phyloP scores from a whole-genome alignment of 2,329 filamentous ascomycete species.

The Xylaria sp. region DNA sequence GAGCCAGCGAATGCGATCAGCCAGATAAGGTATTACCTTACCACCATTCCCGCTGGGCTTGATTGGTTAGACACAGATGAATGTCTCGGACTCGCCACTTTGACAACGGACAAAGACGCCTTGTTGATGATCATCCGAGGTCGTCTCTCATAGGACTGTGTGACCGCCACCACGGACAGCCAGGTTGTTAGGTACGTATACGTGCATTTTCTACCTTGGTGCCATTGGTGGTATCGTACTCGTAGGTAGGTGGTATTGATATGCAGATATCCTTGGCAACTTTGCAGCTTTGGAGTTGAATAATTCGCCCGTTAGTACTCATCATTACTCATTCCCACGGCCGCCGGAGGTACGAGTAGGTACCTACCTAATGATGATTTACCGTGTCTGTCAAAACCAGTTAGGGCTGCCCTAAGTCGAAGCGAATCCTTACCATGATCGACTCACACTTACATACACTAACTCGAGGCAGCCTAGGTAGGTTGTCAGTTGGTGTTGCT shows the following conservation, averaged over 20 bases:
- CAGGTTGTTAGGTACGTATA: too few relatives aligned
- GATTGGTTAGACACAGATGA: slow-evolving; percentile 12
- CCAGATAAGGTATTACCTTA: not conserved
- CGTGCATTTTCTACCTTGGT: not conserved
- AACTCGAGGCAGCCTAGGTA: not conserved
- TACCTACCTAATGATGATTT: too few relatives aligned
- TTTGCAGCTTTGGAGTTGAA: not conserved
- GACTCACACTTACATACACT: not conserved
- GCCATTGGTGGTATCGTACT: slow-evolving; percentile 7
- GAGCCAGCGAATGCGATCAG: not conserved
- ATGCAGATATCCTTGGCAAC: slow-evolving; percentile 6
- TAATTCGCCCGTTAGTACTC: slow-evolving; percentile 8
- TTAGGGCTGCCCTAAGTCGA: not conserved
- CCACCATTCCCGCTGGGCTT: not conserved
- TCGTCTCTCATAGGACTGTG: not conserved
- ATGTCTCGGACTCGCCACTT: slow-evolving; percentile 22
- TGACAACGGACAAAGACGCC: not conserved
- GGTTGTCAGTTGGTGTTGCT: too few relatives aligned
- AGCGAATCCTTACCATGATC: not conserved
- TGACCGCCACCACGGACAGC: not conserved
- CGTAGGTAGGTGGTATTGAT: not conserved
- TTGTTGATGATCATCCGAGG: not conserved
- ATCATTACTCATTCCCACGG: not conserved
- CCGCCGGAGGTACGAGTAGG: too few relatives aligned
- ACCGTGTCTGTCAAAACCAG: not conserved